Evolutionary conservation across 108 stramenopile species (phyloP), one percentile per base, ranked within the genome.

Genomic region (Aurantiochytrium sp.): DNA sequence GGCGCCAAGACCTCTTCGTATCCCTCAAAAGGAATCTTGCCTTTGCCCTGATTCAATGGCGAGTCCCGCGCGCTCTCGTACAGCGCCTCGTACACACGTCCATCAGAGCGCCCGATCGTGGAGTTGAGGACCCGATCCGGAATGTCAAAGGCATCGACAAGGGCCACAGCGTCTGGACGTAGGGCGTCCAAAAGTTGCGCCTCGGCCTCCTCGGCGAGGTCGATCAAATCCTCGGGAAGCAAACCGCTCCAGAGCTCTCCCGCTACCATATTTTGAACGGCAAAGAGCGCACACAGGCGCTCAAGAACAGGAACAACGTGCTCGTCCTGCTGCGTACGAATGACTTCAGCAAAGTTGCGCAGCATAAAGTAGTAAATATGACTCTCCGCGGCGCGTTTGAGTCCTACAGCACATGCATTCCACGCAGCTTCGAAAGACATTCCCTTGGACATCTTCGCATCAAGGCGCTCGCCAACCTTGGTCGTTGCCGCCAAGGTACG

Each of bases 141-240:
- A 91, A 96, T 94, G 89, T 97, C 96, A 51, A 94, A 93, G 6
- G 97, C 95, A 91, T 98, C 97, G 45, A 96, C 96, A 72, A 98
- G 91, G 8, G 95, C 94, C 60, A 98, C 96, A 10, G 97, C 96
- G 88, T 96, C 94, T 45, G 93, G 95, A 60, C 97, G 95, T 12
- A 95, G 72, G 43, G 90, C 51, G 59, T 91, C 90, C 60, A 72
- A 72, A 60, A 88, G 55, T 72, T 88, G 58, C 23, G 91, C 88
- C 4, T 83, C 60, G 42, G 90, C 83, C 87, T 97, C 95, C 43
- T 91, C 91, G 28, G 90, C 57, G 35, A 96, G 94, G 44, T 95
- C 95, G 59, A 53, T 18, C 19, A 83, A 16, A 6, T 83, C 49
- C 76, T 53, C 76, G n/a, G 76, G 45, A 6, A 83, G 45, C 45